Conservation (phyloP, 371 early-diverging fungal genomes). For the Batrachochytrium dendrobatidis region DNA sequence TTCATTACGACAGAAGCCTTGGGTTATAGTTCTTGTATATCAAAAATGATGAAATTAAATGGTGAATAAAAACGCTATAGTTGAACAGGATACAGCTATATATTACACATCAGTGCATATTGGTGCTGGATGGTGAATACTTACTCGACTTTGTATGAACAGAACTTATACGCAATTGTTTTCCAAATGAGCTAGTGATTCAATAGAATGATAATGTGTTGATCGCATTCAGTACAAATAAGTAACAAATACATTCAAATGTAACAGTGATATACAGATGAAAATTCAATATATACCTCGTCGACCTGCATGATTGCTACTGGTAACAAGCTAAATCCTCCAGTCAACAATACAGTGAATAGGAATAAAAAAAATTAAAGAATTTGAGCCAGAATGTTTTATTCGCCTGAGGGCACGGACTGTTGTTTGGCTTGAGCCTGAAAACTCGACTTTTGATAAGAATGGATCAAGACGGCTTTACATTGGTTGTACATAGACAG, state of each 20-base stretch:
- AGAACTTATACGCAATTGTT: conserved; percentile 87
- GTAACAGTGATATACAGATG: background rate
- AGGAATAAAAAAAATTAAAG: too few relatives aligned
- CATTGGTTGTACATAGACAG: background rate
- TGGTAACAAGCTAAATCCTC: too few relatives aligned
- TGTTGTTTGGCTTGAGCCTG: too few relatives aligned
- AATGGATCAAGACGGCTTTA: background rate
- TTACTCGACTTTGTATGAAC: conserved; percentile 93
- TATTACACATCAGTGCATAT: background rate
- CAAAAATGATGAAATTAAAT: background rate
- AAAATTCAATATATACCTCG: too few relatives aligned
- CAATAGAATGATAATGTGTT: too few relatives aligned
- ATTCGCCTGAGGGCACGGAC: too few relatives aligned
- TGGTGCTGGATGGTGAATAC: conserved; percentile 14
- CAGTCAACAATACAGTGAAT: too few relatives aligned
- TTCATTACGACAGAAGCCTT: conserved; percentile 94
- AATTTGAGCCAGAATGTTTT: too few relatives aligned
- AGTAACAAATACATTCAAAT: background rate
- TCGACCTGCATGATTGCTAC: background rate
- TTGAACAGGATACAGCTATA: background rate
- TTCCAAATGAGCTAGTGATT: conserved; percentile 79
- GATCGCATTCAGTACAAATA: too few relatives aligned
- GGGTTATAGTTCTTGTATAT: conserved; percentile 60
- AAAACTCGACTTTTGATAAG: background rate
- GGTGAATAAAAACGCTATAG: background rate